Percentiles rank a stretch among this genome's conserved stretches.
phyloP scores from a whole-genome alignment of 768 basidiomycete genomes.

The Amanita phalloides region DNA sequence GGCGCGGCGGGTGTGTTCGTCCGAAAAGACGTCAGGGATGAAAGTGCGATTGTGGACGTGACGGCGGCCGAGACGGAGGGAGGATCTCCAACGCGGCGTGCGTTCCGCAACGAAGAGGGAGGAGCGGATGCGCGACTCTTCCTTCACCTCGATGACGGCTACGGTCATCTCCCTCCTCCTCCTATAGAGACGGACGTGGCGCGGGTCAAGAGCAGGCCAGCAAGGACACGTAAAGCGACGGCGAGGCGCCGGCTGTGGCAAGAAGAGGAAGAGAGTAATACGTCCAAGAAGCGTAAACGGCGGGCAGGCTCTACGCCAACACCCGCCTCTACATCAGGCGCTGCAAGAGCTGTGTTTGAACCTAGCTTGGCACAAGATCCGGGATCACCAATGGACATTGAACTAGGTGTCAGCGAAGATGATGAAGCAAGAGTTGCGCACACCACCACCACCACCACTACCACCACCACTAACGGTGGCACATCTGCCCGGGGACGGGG shows the following conservation, averaged over 20 bases:
- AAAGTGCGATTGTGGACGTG: constrained; percentile 52
- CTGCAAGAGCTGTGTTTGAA: background rate
- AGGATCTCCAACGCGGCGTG: background rate
- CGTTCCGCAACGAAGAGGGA: background rate
- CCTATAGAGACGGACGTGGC: background rate
- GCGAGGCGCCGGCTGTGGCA: background rate
- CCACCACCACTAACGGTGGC: background rate
- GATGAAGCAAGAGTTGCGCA: background rate
- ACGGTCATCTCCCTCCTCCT: background rate
- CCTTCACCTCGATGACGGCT: background rate
- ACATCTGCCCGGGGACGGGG: background rate
- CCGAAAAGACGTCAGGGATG: constrained; percentile 46
- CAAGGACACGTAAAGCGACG: background rate
- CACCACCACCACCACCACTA: background rate
- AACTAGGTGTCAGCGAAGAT: background rate
- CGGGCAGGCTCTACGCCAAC: background rate
- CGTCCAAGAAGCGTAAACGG: background rate
- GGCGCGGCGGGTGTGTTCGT: constrained; percentile 35
- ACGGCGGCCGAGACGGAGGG: constrained; percentile 21
- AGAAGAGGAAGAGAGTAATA: background rate
- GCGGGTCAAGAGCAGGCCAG: background rate
- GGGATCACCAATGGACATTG: background rate
- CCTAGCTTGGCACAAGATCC: constrained; percentile 1
- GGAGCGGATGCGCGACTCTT: background rate
- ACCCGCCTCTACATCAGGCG: background rate